Base-by-base conservation (phyloP, 306 rosid species). In the Quercus wislizeni region DNA sequence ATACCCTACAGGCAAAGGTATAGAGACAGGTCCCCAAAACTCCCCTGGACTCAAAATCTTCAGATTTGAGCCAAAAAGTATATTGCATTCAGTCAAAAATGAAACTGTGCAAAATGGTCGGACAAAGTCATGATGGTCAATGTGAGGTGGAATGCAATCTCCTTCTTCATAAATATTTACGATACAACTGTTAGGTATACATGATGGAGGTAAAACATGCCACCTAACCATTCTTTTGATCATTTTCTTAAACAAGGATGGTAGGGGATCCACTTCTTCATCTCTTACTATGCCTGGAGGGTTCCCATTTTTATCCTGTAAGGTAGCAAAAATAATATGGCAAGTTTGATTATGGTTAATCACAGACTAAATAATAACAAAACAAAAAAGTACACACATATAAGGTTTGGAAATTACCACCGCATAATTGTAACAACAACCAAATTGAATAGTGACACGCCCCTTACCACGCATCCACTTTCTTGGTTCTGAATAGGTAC, bases 381-480 rank as follows among this genome's bases (percentile, higher is more conserved):
- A 20, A 27, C 52, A 25, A 17, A 27, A 4, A 31, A 0, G 35
- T 20, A 2, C 20, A 65, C 46, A 41, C 46, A 8, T 49, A 56
- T 5, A 56, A 13, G 20, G 11, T 43, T 31, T 69, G 46, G 38
- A 41, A 2, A 23, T 25, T 87, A 90, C 93, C 89, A 1, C 8
- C 28, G 91, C 91, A 71, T 92, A 92, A 82, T 88, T 92, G 82
- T 91, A 91, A 65, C 92, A 88, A 17, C 97, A 89, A 3, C 92
- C 92, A 86, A 88, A 89, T 74, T 91, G 97, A 43, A 88, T 71
- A 1, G 91, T 89, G 8, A 85, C 90, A 0, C 92, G 86, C 43
- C 96, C 93, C 84, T 91, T 88, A 35, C 92, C 92, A 5, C 90
- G 89, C 91, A 89, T 91, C 93, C 93, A 89, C 83, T 79, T 88